A percentile compares a stretch with the other conserved stretches of the same genome.
phyloP scores from a whole-genome alignment of 257 asterid genomes.

The Mitragyna speciosa region DNA sequence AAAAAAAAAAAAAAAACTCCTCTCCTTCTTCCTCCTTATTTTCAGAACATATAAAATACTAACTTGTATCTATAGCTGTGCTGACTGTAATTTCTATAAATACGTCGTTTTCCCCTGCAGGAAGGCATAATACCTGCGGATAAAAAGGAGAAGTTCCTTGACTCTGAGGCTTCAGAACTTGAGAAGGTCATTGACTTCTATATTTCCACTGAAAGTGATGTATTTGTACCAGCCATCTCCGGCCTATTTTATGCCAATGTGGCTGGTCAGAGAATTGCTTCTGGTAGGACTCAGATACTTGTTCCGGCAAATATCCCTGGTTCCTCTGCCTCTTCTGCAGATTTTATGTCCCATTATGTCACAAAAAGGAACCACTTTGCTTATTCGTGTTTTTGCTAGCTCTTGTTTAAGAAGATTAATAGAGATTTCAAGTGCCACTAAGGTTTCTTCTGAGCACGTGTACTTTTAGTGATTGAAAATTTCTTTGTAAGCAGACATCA shows the following conservation, averaged over 20 bases:
- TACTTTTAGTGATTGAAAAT: slow-evolving; percentile 3
- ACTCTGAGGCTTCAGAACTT: slow-evolving; percentile 31
- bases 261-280: slow-evolving; percentile 75
- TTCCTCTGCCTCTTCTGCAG: slow-evolving; percentile 58
- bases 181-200: slow-evolving; percentile 47
- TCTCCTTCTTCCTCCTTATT: background rate
- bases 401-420: background rate
- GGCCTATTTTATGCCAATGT: slow-evolving; percentile 79
- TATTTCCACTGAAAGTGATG: slow-evolving; percentile 41
- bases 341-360: slow-evolving; percentile 66
- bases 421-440: slow-evolving; percentile 2
- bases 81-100: background rate
- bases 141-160: slow-evolving; percentile 37
- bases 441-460: background rate
- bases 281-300: slow-evolving; percentile 66
- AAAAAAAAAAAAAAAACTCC: too few species aligned
- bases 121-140: slow-evolving; percentile 69
- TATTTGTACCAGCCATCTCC: slow-evolving; percentile 64
- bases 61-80: background rate
- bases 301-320: slow-evolving; percentile 59
- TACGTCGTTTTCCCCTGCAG: slow-evolving; percentile 34
- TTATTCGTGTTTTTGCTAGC: slow-evolving; percentile 74
- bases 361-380: slow-evolving; percentile 76
- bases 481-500: slow-evolving; percentile 12
- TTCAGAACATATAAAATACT: background rate